Evolutionary conservation across 176 grass and related monocot species (phyloP), one percentile per base, ranked within the genome.

Genomic region (Canna indica): DNA sequence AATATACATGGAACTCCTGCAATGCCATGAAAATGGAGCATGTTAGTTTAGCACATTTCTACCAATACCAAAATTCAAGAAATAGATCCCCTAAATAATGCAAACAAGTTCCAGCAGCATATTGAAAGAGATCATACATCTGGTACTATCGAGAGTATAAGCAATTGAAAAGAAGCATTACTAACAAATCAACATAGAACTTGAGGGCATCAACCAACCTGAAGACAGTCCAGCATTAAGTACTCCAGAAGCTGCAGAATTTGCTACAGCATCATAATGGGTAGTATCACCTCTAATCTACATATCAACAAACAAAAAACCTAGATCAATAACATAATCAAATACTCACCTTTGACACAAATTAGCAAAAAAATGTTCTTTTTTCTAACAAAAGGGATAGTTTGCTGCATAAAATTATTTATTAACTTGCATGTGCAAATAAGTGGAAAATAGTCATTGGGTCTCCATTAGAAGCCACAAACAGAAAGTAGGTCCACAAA

Each of bases 271-370:
- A 84, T 99, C 94, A 78, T 99, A 93, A 36, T 99, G 94, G 42
- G 84, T 88, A 69, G 94, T 93, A 64, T 99, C 94, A 74, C 94
- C 90, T 93, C 94, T 85, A 79, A 99, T 87, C 89, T 99, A 73
- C 80, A 88, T 27, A 39, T 25, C 17, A 67, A 73, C 15, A 48
- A 68, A 76, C 34, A 60, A 31, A 29, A 18, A 79, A 46, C 5
- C 35, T 2, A 17, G 2, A 30, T n/a, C 22, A 27, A 33, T n/a
- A 45, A 28, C 20, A 26, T 11, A 9, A 38, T 66, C 22, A 38
- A 13, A 66, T 41, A 33, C 0, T 11, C 33, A 66, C 10, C 38
- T n/a, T 66, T 25, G 20, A 1, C 35, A 66, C 17, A 13, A 39
- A 34, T 66, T n/a, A 14, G 12, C 26, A 30, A 31, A 16, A 60